Evolutionary conservation across 139 green algal species (phyloP).

Genomic region (Microglena sp.): DNA sequence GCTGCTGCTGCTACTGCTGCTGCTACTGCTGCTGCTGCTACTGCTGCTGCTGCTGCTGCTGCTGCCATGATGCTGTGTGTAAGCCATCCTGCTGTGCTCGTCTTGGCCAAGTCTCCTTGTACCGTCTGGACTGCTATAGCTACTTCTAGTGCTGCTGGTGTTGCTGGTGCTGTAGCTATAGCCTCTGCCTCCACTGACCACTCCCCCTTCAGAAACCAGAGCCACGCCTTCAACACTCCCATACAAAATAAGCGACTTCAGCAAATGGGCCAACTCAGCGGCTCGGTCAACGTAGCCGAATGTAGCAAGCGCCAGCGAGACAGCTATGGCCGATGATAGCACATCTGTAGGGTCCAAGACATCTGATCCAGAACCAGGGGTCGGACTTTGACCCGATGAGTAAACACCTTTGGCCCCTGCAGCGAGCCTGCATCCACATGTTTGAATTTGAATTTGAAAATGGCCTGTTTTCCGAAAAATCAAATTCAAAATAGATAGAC

Average conservation of each 20-base stretch:
- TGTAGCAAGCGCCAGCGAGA: too few relatives aligned
- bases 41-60: neutral
- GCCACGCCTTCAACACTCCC: neutral
- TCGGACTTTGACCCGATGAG: too few relatives aligned
- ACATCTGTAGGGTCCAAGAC: too few relatives aligned
- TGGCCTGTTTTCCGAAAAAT: too few relatives aligned
- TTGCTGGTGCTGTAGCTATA: neutral
- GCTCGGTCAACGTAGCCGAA: too few relatives aligned
- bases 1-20: slow-evolving; percentile 5
- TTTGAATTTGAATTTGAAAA: too few relatives aligned
- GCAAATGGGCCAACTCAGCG: too few relatives aligned
- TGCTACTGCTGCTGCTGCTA: neutral
- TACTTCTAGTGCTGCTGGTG: neutral
- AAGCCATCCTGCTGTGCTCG: neutral
- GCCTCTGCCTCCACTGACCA: neutral
- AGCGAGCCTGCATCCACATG: too few relatives aligned
- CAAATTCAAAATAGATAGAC: too few relatives aligned
- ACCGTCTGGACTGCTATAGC: neutral
- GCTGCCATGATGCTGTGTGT: neutral
- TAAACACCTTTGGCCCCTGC: too few relatives aligned
- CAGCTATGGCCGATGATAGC: too few relatives aligned
- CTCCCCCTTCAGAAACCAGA: neutral
- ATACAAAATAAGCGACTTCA: neutral
- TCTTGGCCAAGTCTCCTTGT: neutral
- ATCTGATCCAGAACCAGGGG: too few relatives aligned